phyloP scores from a whole-genome alignment of 768 basidiomycete genomes.

The Strobilomyces echinocephalus region DNA sequence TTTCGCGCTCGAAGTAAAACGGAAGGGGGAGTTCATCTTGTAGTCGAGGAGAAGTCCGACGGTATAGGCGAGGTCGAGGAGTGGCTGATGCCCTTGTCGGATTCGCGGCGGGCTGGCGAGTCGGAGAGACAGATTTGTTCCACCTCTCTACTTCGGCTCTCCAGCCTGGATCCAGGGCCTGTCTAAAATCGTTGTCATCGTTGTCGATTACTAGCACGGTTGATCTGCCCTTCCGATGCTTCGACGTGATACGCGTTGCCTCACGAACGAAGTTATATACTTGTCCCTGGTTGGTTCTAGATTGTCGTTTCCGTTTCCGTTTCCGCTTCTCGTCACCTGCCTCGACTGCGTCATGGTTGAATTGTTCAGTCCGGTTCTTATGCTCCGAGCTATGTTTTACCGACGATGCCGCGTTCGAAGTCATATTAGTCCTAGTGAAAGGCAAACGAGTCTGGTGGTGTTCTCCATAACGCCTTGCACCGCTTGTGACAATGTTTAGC shows the following conservation, averaged over 20 bases:
- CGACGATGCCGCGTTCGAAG: constrained; percentile 4
- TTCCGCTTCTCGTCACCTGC: constrained; percentile 12
- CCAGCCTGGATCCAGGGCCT: constrained; percentile 38
- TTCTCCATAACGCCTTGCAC: constrained; percentile 29
- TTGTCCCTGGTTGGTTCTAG: constrained; percentile 26
- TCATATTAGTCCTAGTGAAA: constrained; percentile 23
- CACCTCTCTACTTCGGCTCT: constrained; percentile 30
- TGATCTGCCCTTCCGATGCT: constrained; percentile 11
- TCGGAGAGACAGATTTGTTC: constrained; percentile 20
- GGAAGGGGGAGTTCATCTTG: constrained; percentile 13
- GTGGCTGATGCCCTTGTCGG: constrained; percentile 1
- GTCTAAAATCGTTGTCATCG: constrained; percentile 42
- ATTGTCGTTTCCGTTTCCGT: constrained; percentile 28
- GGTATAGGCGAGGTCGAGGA: constrained; percentile 12
- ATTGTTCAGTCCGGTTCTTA: constrained; percentile 8
- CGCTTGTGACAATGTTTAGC: constrained; percentile 37
- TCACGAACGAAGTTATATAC: constrained; percentile 38
- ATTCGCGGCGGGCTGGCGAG: constrained; percentile 9
- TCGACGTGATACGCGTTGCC: constrained; percentile 35
- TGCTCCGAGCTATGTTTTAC: constrained; percentile 6
- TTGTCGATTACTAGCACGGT: constrained; percentile 38
- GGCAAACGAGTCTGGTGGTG: constrained; percentile 39
- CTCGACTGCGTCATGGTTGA: constrained; percentile 2
- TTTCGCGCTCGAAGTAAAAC: constrained; percentile 12
- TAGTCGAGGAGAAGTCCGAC: constrained; percentile 11